Conservation (phyloP, 345 rosid species). For the Melaleuca alternifolia region DNA sequence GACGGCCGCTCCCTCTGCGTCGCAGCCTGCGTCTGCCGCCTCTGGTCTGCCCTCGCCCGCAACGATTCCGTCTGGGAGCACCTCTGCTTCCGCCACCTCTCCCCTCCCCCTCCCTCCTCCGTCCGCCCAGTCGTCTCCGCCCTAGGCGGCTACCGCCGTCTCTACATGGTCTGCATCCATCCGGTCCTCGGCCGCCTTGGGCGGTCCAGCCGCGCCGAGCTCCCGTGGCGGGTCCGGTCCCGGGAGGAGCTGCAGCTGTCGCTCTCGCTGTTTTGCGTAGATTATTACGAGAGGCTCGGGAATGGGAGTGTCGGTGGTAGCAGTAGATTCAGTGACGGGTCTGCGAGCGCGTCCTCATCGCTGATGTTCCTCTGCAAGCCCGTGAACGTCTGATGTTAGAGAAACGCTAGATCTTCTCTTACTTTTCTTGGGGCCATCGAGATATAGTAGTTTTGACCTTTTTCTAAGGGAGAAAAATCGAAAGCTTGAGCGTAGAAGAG, state of each 20-base stretch:
- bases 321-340: constrained; percentile 12
- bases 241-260: constrained; percentile 75
- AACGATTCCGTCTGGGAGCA: constrained; percentile 83
- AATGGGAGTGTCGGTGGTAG: constrained; percentile 1
- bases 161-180: constrained; percentile 70
- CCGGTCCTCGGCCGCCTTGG: constrained; percentile 46
- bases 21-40: constrained; percentile 87
- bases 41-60: constrained; percentile 65
- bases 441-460: neutral
- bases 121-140: constrained; percentile 72
- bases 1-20: constrained; percentile 79
- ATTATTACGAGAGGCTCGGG: constrained; percentile 68
- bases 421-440: neutral
- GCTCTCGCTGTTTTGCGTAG: constrained; percentile 75
- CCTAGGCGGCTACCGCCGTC: constrained; percentile 83
- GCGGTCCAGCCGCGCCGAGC: neutral
- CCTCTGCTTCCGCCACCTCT: constrained; percentile 73
- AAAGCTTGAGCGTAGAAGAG: neutral
- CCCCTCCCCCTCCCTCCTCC: constrained; percentile 41
- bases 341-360: constrained; percentile 39
- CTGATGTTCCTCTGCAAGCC: constrained; percentile 88
- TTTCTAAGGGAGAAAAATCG: neutral
- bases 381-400: constrained; percentile 46
- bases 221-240: constrained; percentile 23
- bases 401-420: neutral